These are phyloP conservation scores for Fusarium sp. DNA, from an alignment of 2,329 filamentous ascomycete genomes.

Conservation along the genomic window DNA sequence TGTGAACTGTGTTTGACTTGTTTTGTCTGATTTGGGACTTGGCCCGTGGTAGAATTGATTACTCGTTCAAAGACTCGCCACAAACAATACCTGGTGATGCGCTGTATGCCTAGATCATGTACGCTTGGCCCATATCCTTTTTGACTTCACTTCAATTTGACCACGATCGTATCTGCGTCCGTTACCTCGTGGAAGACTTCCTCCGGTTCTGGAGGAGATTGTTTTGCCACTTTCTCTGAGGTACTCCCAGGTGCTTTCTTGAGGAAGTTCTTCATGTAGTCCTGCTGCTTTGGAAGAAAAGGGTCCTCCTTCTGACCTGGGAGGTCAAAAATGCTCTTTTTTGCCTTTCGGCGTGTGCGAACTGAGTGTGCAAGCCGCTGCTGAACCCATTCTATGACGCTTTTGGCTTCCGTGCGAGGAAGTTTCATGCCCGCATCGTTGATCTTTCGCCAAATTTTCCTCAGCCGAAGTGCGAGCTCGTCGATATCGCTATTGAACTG, in stretches of 20 bases:
- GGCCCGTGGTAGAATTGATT: slow-evolving; percentile 42
- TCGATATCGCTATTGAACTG: slow-evolving; percentile 80
- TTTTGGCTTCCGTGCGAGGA: slow-evolving; percentile 80
- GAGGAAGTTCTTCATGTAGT: slow-evolving; percentile 62
- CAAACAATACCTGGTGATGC: slow-evolving; percentile 13
- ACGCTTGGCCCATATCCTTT: neutral
- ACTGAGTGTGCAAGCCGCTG: slow-evolving; percentile 78
- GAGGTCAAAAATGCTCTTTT: slow-evolving; percentile 62
- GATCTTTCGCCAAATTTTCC: slow-evolving; percentile 70
- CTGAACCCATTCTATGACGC: slow-evolving; percentile 77
- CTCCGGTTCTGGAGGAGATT: neutral
- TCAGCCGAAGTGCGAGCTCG: slow-evolving; percentile 68
- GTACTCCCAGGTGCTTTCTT: slow-evolving; percentile 41
- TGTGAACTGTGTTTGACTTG: slow-evolving; percentile 47
- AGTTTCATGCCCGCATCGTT: slow-evolving; percentile 79
- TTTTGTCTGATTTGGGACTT: slow-evolving; percentile 40
- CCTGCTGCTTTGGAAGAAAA: slow-evolving; percentile 57
- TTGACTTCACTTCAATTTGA: slow-evolving; percentile 20
- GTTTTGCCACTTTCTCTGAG: neutral
- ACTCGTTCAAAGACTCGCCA: slow-evolving; percentile 33
- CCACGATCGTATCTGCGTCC: slow-evolving; percentile 36
- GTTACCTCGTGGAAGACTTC: slow-evolving; percentile 1
- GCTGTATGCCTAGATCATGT: neutral
- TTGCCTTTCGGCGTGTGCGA: slow-evolving; percentile 69
- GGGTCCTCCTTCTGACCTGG: slow-evolving; percentile 50